Conservation (phyloP, 176 grass and related monocot genomes). For the Avena atlantica region DNA sequence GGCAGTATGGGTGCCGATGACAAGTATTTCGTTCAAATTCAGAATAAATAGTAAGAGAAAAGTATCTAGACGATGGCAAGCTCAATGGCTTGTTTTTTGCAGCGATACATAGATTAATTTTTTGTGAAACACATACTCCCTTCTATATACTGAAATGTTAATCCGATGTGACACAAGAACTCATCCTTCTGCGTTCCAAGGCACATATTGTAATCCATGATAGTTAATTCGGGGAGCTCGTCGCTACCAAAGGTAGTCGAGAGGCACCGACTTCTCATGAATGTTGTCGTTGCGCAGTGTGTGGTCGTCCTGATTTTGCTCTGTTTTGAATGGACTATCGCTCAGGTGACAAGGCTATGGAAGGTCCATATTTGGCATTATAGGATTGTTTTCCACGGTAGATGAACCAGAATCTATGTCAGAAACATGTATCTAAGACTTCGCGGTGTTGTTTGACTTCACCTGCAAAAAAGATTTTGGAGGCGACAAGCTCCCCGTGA, state of each 20-base stretch:
- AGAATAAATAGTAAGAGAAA: no score
- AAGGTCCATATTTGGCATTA: conserved; percentile 56
- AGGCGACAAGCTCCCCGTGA: conserved; percentile 66
- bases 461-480: conserved; percentile 72
- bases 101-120: no score
- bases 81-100: no score
- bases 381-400: conserved; percentile 54
- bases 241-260: background rate
- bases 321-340: conserved; percentile 40
- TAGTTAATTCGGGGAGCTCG: background rate
- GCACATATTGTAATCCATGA: conserved; percentile 2
- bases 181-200: background rate
- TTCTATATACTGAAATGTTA: no score
- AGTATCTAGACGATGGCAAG: no score
- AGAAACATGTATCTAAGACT: conserved; percentile 18
- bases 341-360: conserved; percentile 42
- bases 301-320: conserved; percentile 53
- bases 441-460: conserved; percentile 25
- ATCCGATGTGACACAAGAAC: no score
- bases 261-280: background rate
- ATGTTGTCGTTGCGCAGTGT: conserved; percentile 36
- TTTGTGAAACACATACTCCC: no score
- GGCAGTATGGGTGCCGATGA: no score
- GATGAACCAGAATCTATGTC: conserved; percentile 20
- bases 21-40: no score